Conservation (phyloP, 139 green algal species). For the Raphidocelis subcapitata region DNA sequence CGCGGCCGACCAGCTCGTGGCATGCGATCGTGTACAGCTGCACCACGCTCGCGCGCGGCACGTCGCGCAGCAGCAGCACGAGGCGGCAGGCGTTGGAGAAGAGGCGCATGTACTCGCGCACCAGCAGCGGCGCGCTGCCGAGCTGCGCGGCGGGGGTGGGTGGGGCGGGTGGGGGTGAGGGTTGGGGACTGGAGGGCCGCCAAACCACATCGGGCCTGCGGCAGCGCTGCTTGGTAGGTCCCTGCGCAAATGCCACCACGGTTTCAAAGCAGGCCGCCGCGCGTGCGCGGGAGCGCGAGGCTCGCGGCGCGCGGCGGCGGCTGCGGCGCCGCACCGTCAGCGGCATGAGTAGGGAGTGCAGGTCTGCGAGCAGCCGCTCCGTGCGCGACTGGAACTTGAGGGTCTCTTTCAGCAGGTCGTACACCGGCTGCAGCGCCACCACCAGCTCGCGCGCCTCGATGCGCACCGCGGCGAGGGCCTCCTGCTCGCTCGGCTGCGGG, state of each 20-base stretch:
- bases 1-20: background rate
- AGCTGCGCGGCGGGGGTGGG: background rate
- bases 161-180: no score
- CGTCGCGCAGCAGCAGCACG: conserved; percentile 14
- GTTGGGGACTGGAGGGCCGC: no score
- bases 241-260: no score
- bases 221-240: no score
- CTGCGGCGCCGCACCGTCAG: conserved; percentile 9
- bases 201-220: no score
- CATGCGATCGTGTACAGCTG: conserved; percentile 32
- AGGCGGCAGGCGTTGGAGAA: conserved; percentile 20
- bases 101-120: conserved; percentile 26
- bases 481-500: conserved; percentile 14
- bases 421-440: conserved; percentile 18
- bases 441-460: conserved; percentile 6
- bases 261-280: no score
- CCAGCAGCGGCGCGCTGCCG: conserved; percentile 13
- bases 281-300: no score
- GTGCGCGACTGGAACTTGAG: conserved; percentile 17
- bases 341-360: conserved; percentile 22
- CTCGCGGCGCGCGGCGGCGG: background rate
- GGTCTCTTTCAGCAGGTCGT: conserved; percentile 16
- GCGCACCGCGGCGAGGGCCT: conserved; percentile 12
- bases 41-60: conserved; percentile 18
- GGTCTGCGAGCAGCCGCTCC: conserved; percentile 21